Conservation (phyloP, 2,329 filamentous ascomycete species). For the Cordyceps fumosorosea region DNA sequence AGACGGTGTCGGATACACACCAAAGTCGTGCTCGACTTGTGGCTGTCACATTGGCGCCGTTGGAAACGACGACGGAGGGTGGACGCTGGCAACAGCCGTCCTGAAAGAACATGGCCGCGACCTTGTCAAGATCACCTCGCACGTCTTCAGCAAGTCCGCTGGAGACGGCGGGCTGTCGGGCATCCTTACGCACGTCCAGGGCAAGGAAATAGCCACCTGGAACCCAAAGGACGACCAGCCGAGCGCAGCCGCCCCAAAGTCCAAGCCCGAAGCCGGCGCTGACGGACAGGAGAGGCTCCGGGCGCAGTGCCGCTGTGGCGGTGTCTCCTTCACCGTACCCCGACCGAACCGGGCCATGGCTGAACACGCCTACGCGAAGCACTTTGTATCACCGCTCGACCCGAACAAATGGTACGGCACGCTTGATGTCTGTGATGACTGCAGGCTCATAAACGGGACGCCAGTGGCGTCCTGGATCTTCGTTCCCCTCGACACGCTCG, state of each 20-base stretch:
- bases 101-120: slow-evolving; percentile 31
- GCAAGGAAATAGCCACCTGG: slow-evolving; percentile 25
- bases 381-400: slow-evolving; percentile 31
- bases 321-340: slow-evolving; percentile 39
- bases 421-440: slow-evolving; percentile 38
- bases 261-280: slow-evolving; percentile 25
- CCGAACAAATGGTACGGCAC: slow-evolving; percentile 35
- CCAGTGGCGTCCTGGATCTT: slow-evolving; percentile 38
- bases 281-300: slow-evolving; percentile 34
- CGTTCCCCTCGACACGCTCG: slow-evolving; percentile 30
- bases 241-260: slow-evolving; percentile 21
- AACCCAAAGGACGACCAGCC: slow-evolving; percentile 28
- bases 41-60: slow-evolving; percentile 38
- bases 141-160: slow-evolving; percentile 31
- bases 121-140: slow-evolving; percentile 28
- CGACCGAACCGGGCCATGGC: slow-evolving; percentile 29
- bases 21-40: slow-evolving; percentile 40
- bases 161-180: slow-evolving; percentile 31
- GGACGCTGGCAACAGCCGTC: slow-evolving; percentile 34
- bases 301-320: slow-evolving; percentile 40
- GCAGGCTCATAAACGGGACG: slow-evolving; percentile 35
- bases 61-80: slow-evolving; percentile 26
- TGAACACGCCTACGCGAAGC: slow-evolving; percentile 23
- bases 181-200: slow-evolving; percentile 28
- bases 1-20: slow-evolving; percentile 22